A percentile compares a stretch with the other conserved stretches of the same genome.
Conservation (phyloP, 257 asterid genomes). For the Echium plantagineum region DNA sequence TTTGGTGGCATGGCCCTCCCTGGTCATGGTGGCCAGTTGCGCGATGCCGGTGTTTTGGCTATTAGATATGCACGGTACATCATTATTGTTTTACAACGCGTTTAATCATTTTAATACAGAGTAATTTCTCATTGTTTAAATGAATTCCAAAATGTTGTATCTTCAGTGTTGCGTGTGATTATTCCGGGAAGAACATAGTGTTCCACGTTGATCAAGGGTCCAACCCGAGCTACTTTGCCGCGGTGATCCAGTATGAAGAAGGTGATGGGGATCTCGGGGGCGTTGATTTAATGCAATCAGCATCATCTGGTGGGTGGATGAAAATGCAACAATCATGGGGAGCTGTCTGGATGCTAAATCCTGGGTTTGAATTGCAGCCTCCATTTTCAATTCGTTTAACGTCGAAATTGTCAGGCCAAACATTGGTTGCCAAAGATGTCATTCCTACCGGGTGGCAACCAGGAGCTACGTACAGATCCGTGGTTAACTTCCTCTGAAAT, state of each 20-base stretch:
- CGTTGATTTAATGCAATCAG: conserved; percentile 34
- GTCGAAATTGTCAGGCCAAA: conserved; percentile 33
- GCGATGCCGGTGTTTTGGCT: conserved; percentile 41
- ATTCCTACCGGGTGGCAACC: conserved; percentile 60
- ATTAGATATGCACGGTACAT: conserved; percentile 41
- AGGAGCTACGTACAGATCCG: conserved; percentile 47
- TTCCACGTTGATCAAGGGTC: conserved; percentile 61
- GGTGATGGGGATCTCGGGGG: conserved; percentile 60
- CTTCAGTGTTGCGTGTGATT: conserved; percentile 48
- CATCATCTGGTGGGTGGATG: conserved; percentile 29
- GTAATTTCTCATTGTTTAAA: no score
- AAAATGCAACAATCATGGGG: conserved; percentile 75
- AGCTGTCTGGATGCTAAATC: conserved; percentile 50
- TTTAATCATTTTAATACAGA: no score
- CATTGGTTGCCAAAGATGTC: conserved; percentile 40
- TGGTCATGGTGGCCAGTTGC: conserved; percentile 42
- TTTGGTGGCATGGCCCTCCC: conserved; percentile 59
- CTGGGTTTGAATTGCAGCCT: conserved; percentile 30
- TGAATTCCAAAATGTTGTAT: no score
- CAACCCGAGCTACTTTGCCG: conserved; percentile 43
- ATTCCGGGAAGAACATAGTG: conserved; percentile 37
- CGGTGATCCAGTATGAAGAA: conserved; percentile 42
- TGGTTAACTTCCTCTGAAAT: conserved; percentile 42
- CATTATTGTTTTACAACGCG: no score
- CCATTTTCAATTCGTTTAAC: conserved; percentile 47